A percentile compares a stretch with the other conserved stretches of the same genome.
phyloP scores from a whole-genome alignment of 805 yeast species.

The Pachysolen tannophilus region DNA sequence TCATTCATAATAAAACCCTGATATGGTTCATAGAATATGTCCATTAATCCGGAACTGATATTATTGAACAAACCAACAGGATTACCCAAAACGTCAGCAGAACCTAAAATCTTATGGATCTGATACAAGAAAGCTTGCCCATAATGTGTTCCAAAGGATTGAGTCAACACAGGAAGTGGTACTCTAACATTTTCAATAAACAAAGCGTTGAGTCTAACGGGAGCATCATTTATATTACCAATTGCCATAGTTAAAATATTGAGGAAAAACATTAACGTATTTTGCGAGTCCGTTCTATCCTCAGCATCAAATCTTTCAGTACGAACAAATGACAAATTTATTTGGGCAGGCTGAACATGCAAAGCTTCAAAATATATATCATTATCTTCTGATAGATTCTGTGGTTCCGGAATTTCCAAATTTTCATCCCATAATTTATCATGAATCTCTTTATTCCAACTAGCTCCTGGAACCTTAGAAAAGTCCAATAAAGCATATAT shows the following conservation, averaged over 20 bases:
- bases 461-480: slow-evolving; percentile 71
- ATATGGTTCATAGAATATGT: slow-evolving; percentile 94
- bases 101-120: slow-evolving; percentile 85
- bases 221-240: slow-evolving; percentile 96
- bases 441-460: slow-evolving; percentile 45
- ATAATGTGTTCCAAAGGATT: slow-evolving; percentile 75
- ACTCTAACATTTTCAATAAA: slow-evolving; percentile 85
- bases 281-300: slow-evolving; percentile 49
- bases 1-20: slow-evolving; percentile 93
- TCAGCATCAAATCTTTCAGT: slow-evolving; percentile 70
- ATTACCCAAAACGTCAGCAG: slow-evolving; percentile 93
- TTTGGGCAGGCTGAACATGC: slow-evolving; percentile 84
- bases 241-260: slow-evolving; percentile 93
- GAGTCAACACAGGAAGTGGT: slow-evolving; percentile 64
- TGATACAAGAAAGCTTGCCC: slow-evolving; percentile 90
- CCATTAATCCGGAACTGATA: slow-evolving; percentile 90
- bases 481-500: slow-evolving; percentile 75
- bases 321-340: slow-evolving; percentile 85
- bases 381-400: slow-evolving; percentile 40
- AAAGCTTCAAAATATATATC: slow-evolving; percentile 90
- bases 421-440: slow-evolving; percentile 50
- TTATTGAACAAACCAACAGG: slow-evolving; percentile 96
- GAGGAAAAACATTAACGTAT: slow-evolving; percentile 65
- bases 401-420: slow-evolving; percentile 66
- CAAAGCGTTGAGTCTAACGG: slow-evolving; percentile 80